phyloP scores from a whole-genome alignment of 352 stramenopile species.

The Phytophthora meadii region DNA sequence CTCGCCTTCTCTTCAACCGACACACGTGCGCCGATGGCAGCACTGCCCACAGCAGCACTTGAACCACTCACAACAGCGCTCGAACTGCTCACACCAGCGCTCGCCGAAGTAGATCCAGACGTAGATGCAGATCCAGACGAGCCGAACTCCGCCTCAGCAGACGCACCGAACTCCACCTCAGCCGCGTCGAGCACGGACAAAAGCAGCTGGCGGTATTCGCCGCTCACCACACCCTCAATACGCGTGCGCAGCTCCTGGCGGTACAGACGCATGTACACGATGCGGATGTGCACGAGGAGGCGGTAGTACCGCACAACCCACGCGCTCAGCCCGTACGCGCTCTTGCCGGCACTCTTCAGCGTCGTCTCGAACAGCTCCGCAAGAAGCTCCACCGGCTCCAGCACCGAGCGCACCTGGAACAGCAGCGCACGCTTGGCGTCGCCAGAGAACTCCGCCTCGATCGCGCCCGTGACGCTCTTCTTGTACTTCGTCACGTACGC shows the following conservation, averaged over 20 bases:
- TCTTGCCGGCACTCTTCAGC: constrained; percentile 46
- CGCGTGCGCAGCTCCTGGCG: constrained; percentile 43
- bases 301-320: constrained; percentile 43
- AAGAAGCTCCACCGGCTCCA: constrained; percentile 40
- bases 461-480: constrained; percentile 51
- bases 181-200: constrained; percentile 33
- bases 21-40: constrained; percentile 4
- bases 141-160: constrained; percentile 39
- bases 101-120: neutral
- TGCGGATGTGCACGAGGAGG: constrained; percentile 43
- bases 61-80: constrained; percentile 44
- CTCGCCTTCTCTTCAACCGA: constrained; percentile 27
- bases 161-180: constrained; percentile 9
- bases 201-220: constrained; percentile 31
- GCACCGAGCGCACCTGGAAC: constrained; percentile 40
- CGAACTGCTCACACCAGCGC: constrained; percentile 7
- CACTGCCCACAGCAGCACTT: constrained; percentile 20
- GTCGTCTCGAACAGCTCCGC: constrained; percentile 48
- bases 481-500: constrained; percentile 62
- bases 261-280: constrained; percentile 66
- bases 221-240: constrained; percentile 34
- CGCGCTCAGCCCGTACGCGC: constrained; percentile 28
- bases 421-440: constrained; percentile 49
- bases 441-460: constrained; percentile 59
- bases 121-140: constrained; percentile 31